Evolutionary conservation across 129 eudicot genomes (phyloP).

Genomic region (Dittrichia graveolens): DNA sequence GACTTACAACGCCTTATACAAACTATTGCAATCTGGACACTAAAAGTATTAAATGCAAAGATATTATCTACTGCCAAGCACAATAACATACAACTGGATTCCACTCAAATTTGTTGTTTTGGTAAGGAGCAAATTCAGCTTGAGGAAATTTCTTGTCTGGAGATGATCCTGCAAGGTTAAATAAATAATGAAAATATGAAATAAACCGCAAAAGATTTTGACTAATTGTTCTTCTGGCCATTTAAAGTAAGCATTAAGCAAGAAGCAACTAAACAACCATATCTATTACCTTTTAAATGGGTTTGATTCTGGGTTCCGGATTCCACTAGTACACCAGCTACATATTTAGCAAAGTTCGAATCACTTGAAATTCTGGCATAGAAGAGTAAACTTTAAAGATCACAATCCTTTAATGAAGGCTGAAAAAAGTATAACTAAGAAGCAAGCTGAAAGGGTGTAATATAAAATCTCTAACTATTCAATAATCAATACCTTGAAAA

Average conservation of each 20-base stretch:
- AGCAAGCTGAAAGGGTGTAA: too few relatives aligned
- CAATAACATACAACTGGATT: slow-evolving; percentile 79
- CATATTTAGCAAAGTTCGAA: slow-evolving; percentile 59
- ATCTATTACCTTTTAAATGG: slow-evolving; percentile 54
- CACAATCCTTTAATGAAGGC: too few relatives aligned
- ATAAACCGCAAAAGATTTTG: too few relatives aligned
- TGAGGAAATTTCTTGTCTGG: slow-evolving; percentile 93
- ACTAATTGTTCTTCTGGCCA: slow-evolving; percentile 15
- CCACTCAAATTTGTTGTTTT: slow-evolving; percentile 68
- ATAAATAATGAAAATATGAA: too few relatives aligned
- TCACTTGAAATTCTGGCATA: slow-evolving; percentile 68
- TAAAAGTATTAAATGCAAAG: slow-evolving; percentile 18
- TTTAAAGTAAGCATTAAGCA: not conserved
- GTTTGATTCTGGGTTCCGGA: slow-evolving; percentile 45
- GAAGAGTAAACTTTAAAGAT: not conserved
- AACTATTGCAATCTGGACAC: slow-evolving; percentile 14
- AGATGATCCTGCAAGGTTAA: slow-evolving; percentile 62
- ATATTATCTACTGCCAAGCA: not conserved
- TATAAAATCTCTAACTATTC: not conserved
- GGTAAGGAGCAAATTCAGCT: slow-evolving; percentile 85
- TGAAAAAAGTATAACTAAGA: too few relatives aligned
- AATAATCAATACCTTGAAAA: slow-evolving; percentile 3
- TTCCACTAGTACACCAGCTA: slow-evolving; percentile 88
- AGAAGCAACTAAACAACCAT: slow-evolving; percentile 12
- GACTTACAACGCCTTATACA: not conserved